A percentile compares a stretch with the other conserved stretches of the same genome.
Evolutionary conservation across 768 basidiomycete genomes (phyloP).

Genomic region (Tubosaeta sp.): DNA sequence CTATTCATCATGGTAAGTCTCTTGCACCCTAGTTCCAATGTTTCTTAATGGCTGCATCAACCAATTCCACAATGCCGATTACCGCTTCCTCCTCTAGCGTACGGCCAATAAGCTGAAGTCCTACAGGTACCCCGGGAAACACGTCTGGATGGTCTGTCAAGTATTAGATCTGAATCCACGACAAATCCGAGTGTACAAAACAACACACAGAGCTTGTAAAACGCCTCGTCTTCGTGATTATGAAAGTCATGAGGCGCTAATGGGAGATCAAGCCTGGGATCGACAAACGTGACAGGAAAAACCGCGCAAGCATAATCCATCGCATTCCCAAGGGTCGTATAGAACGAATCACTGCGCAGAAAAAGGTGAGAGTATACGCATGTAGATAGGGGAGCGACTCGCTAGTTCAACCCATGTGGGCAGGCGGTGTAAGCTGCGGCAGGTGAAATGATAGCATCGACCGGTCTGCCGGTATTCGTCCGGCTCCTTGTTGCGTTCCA

Average conservation of each 20-base stretch:
- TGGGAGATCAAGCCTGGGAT: slow-evolving; percentile 37
- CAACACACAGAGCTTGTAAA: slow-evolving; percentile 43
- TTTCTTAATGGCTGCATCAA: slow-evolving; percentile 35
- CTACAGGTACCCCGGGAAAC: slow-evolving; percentile 43
- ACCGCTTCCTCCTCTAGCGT: slow-evolving; percentile 52
- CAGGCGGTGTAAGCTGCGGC: slow-evolving; percentile 39
- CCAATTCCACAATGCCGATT: slow-evolving; percentile 43
- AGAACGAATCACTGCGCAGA: slow-evolving; percentile 34
- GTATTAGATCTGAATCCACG: neutral
- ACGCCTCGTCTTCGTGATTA: slow-evolving; percentile 39
- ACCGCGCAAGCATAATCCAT: slow-evolving; percentile 41
- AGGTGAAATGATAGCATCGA: slow-evolving; percentile 51
- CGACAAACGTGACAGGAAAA: slow-evolving; percentile 48
- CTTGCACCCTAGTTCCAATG: neutral
- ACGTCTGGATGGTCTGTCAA: slow-evolving; percentile 41
- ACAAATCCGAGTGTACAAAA: neutral
- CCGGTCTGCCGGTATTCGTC: slow-evolving; percentile 47
- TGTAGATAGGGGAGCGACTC: slow-evolving; percentile 10
- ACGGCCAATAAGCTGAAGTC: slow-evolving; percentile 45
- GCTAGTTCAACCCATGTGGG: slow-evolving; percentile 44
- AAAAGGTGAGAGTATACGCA: slow-evolving; percentile 2
- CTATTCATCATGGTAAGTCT: neutral
- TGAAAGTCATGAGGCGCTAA: slow-evolving; percentile 36
- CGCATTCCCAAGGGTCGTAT: slow-evolving; percentile 45
- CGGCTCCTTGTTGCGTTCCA: slow-evolving; percentile 42